A percentile compares a stretch with the other conserved stretches of the same genome.
Evolutionary conservation across 768 basidiomycete genomes (phyloP).

Genomic region (Russula compacta): DNA sequence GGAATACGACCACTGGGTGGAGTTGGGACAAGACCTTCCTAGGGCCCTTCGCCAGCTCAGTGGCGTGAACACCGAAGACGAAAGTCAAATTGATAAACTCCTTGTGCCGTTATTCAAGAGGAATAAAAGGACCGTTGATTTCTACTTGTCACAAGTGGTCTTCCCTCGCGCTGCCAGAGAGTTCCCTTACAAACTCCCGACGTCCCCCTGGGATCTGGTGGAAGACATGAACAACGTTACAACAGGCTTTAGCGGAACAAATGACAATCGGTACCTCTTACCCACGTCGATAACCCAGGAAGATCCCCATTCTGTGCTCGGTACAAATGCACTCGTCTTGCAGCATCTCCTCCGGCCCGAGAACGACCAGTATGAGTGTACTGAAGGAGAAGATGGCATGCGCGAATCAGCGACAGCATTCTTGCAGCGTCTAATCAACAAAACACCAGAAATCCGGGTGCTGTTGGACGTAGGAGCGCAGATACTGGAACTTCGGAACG

Average conservation of each 20-base stretch:
- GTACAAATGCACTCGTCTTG: conserved; percentile 42
- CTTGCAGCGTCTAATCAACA: conserved; percentile 27
- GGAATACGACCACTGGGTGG: conserved; percentile 37
- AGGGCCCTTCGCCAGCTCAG: conserved; percentile 25
- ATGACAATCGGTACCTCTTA: conserved; percentile 35
- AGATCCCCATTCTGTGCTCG: conserved; percentile 32
- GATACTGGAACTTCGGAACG: conserved; percentile 42
- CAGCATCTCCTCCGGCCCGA: conserved; percentile 32
- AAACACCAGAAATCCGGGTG: conserved; percentile 35
- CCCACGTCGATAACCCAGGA: conserved; percentile 30
- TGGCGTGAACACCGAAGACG: conserved; percentile 37
- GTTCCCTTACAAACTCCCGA: conserved; percentile 39
- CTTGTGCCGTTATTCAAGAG: conserved; percentile 31
- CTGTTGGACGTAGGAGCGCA: conserved; percentile 50
- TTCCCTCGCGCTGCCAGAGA: conserved; percentile 44
- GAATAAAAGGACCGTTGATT: conserved; percentile 36
- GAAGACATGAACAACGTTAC: conserved; percentile 29
- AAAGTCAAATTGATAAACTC: conserved; percentile 23
- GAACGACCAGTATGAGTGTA: conserved; percentile 31
- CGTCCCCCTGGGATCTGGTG: conserved; percentile 47
- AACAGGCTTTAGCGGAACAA: conserved; percentile 51
- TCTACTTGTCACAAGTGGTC: conserved; percentile 38
- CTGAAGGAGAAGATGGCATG: conserved; percentile 10
- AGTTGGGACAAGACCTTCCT: conserved; percentile 23
- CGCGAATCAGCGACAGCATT: conserved; percentile 20